Base-by-base conservation (phyloP, 1,139 yeast species). In the Lodderomyces beijingensis region DNA sequence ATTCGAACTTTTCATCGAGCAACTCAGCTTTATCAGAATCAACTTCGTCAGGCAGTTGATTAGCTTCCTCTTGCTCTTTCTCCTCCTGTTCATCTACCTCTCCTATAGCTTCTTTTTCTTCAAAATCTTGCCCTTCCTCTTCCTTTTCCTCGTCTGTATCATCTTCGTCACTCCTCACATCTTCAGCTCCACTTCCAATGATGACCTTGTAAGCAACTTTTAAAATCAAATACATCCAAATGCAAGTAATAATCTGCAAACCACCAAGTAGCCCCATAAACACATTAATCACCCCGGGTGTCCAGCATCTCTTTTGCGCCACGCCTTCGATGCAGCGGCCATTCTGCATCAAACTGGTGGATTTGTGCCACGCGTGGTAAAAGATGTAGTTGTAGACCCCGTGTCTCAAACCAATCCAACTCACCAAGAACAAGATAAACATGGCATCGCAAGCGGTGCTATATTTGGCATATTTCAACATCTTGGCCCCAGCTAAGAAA, bases 371-470 rank as follows among this genome's bases (percentile, higher is more conserved):
- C 4, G 77, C 59, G 50, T 74, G 79, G 45, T 70, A 74, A 32
- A 79, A 65, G 25, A 87, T 62, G 46, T 79, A 79, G 55, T 80
- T 79, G 65, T 80, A 88, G 22, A 79, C 63, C 7, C 80, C 79
- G 53, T 88, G 96, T 55, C 95, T 75, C 39, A 79, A 64, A 5
- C 69, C 54, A 10, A 85, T 59, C 96, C 96, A 88, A 24, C 74
- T 54, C 1, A 77, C 36, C 46, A 87, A 62, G 48, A 88, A 88
- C 9, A 79, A 45, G 14, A 78, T 63, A 57, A 88, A 88, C 70
- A 77, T 67, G 23, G 62, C 44, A 53, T 88, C 95, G 56, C 96
- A 87, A 5, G 69, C 51, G 8, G 49, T 59, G 27, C 63, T 60
- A 46, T 59, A 75, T 1, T 88, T 84, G 37, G 82, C 67, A 55